Evolutionary conservation across 768 basidiomycete species (phyloP), one percentile per base, ranked within the genome.

Genomic region (Tricholoma matsutake): DNA sequence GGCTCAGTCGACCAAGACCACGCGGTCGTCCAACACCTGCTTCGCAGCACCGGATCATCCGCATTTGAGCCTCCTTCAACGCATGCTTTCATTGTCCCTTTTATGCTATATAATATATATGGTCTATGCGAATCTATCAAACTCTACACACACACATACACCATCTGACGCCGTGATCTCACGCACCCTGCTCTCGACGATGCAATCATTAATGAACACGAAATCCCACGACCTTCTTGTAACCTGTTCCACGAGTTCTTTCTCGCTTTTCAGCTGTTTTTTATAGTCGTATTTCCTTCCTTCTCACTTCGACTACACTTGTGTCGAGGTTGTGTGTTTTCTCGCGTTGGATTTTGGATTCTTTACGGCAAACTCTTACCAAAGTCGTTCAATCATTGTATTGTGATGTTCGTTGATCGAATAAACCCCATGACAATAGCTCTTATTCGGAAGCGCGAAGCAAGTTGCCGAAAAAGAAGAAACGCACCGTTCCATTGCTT

Each of bases 1-100:
- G 82, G 56, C 67, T 85, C 57, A 83, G 71, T 68, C 78, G 81
- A 16, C 83, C 83, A 11, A 76, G 82, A 54, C 82, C 82, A 22
- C 78, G 80, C 41, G 79, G 80, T 43, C 78, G 82, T 45, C 71
- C 79, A 28, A 81, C 81, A 1, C 78, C 79, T 57, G 77, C 77
- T 53, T 72, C 77, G 43, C 74, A 72, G 22, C 66, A 69, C 47
- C 75, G 76, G 16, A 68, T 77, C 14, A 76, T 78, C 57, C 76
- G 76, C 25, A 63, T 79, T 55, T 79, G 61, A 69, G 43, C 39
- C 20, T 51, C 18, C 13, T 25, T 51, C 14, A 14, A 52, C 29
- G 22, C 29, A 18, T 25, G 16, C 25, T 18, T 2, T 3, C 29
- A 31, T 31, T n/a, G 8, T 11, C 29, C 28, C 22, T 25, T 9